These are phyloP conservation scores for Angophora floribunda DNA, from an alignment of 345 rosid genomes.

Conservation along the genomic window DNA sequence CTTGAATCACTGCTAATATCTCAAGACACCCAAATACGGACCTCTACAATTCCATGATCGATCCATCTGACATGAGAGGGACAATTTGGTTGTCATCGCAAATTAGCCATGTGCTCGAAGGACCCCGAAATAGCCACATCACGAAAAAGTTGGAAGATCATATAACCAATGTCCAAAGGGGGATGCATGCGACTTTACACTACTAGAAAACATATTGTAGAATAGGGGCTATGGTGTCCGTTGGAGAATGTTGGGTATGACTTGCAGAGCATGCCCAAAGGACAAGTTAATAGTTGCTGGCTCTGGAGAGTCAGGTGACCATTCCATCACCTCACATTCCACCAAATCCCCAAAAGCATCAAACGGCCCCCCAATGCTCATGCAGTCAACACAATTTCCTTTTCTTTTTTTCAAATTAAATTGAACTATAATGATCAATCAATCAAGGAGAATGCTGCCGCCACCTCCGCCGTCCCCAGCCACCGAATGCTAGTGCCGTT, in stretches of 20 bases:
- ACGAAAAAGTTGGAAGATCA: background rate
- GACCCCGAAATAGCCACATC: rapidly evolving
- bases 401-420: background rate
- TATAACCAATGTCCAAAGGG: background rate
- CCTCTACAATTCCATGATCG: background rate
- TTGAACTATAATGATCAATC: background rate
- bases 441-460: background rate
- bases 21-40: background rate
- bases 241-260: background rate
- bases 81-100: background rate
- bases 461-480: background rate
- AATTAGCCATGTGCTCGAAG: background rate
- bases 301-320: background rate
- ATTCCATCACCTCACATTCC: background rate
- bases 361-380: background rate
- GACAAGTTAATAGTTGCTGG: background rate
- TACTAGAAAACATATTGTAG: background rate
- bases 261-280: background rate
- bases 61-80: background rate
- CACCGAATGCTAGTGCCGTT: background rate
- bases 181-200: background rate
- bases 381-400: background rate
- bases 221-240: background rate
- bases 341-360: background rate
- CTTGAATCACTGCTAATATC: background rate